Evolutionary conservation across 2,329 filamentous ascomycete genomes (phyloP).

Genomic region (Claviceps arundinis): DNA sequence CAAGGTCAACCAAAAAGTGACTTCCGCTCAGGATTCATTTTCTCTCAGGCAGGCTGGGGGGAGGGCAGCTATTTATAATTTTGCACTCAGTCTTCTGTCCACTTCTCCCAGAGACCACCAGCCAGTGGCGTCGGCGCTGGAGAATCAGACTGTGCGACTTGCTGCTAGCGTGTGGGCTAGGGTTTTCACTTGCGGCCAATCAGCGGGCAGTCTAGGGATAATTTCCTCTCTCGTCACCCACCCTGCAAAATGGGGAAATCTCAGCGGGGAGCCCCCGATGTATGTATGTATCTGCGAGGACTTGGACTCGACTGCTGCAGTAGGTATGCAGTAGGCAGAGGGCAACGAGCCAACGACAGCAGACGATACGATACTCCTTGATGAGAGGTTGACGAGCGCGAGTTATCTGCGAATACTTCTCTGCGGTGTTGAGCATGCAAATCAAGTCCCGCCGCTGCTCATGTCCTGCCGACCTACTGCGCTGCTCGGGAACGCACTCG

Average conservation of each 20-base stretch:
- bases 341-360: too few species aligned
- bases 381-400: too few species aligned
- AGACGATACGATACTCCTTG: too few species aligned
- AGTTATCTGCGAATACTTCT: too few species aligned
- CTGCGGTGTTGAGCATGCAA: too few species aligned
- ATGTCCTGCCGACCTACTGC: too few species aligned
- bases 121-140: slow-evolving; percentile 30
- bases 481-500: too few species aligned
- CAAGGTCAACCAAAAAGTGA: slow-evolving; percentile 40
- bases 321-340: too few species aligned
- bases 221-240: slow-evolving; percentile 28
- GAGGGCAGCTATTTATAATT: slow-evolving; percentile 45
- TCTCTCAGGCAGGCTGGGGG: slow-evolving; percentile 38
- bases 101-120: slow-evolving; percentile 28
- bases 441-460: too few species aligned
- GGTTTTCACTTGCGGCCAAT: slow-evolving; percentile 22
- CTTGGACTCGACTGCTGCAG: background rate
- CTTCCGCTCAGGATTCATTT: slow-evolving; percentile 39
- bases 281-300: too few species aligned
- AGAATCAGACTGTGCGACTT: slow-evolving; percentile 19
- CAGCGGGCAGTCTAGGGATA: slow-evolving; percentile 14
- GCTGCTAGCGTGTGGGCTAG: slow-evolving; percentile 24
- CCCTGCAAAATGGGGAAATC: slow-evolving; percentile 19
- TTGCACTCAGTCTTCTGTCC: slow-evolving; percentile 25
- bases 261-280: slow-evolving; percentile 19